phyloP scores from a whole-genome alignment of 768 basidiomycete species.

The Phylloporus arenicola region DNA sequence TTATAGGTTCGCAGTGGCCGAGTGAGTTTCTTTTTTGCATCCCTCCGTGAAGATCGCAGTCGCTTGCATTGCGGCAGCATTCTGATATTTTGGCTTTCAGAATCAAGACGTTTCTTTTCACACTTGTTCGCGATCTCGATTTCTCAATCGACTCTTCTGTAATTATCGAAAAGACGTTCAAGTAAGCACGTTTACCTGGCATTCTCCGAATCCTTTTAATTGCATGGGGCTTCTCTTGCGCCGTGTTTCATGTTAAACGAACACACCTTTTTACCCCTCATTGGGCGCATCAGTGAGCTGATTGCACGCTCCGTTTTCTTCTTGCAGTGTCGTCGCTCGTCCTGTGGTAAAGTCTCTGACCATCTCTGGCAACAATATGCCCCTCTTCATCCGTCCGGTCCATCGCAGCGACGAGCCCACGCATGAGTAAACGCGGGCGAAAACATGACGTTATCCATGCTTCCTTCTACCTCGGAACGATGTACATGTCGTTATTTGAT shows the following conservation, averaged over 20 bases:
- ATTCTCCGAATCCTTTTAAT: constrained; percentile 19
- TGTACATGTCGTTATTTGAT: constrained; percentile 16
- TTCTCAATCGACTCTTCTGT: constrained; percentile 47
- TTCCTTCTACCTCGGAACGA: constrained; percentile 7
- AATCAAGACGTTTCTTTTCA: constrained; percentile 60
- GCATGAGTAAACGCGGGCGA: constrained; percentile 2
- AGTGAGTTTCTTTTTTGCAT: constrained; percentile 51
- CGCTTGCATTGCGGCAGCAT: not conserved
- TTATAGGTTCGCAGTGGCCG: constrained; percentile 53
- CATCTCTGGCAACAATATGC: constrained; percentile 56
- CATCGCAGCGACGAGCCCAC: constrained; percentile 9
- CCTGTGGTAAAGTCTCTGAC: constrained; percentile 54
- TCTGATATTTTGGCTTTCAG: constrained; percentile 32
- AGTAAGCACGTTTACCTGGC: constrained; percentile 38
- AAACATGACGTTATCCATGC: constrained; percentile 16
- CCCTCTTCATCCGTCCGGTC: constrained; percentile 42
- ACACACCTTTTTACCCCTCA: not conserved
- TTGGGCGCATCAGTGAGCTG: constrained; percentile 8
- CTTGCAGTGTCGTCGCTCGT: constrained; percentile 46
- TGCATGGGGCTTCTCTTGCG: constrained; percentile 10
- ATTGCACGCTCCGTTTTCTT: constrained; percentile 10
- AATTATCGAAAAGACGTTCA: constrained; percentile 59
- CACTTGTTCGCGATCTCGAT: constrained; percentile 52
- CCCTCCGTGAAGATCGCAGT: constrained; percentile 7
- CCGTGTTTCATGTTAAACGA: constrained; percentile 17